Percentiles rank a stretch among this genome's conserved stretches.
phyloP scores from a whole-genome alignment of 179 eudicot species.

The Nepenthes alata region DNA sequence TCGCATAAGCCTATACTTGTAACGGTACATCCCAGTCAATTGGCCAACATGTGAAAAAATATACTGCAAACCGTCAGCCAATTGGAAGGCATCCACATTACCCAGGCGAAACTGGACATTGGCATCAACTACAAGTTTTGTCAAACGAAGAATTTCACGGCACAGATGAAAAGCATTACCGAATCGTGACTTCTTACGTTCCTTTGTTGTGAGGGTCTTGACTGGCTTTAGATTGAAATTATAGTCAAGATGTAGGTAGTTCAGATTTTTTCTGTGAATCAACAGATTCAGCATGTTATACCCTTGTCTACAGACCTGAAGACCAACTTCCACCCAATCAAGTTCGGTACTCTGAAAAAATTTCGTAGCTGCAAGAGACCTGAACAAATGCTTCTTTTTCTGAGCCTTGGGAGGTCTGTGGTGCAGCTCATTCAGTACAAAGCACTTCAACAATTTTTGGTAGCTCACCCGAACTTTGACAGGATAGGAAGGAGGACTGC shows the following conservation, averaged over 20 bases:
- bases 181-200: slow-evolving; percentile 92
- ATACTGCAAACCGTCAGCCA: slow-evolving; percentile 98
- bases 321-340: slow-evolving; percentile 99
- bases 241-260: slow-evolving; percentile 94
- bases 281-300: slow-evolving; percentile 94
- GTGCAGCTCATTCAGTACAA: slow-evolving; percentile 90
- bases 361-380: slow-evolving; percentile 91
- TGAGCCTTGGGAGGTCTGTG: slow-evolving; percentile 98
- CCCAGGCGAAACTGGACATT: slow-evolving; percentile 97
- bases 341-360: slow-evolving; percentile 95
- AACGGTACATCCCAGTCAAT: slow-evolving; percentile 94
- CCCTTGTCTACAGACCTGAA: slow-evolving; percentile 98
- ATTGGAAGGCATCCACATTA: slow-evolving; percentile 97
- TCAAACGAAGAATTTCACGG: slow-evolving; percentile 93
- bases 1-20: slow-evolving; percentile 96
- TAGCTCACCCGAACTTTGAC: slow-evolving; percentile 98
- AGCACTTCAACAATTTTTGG: slow-evolving; percentile 87
- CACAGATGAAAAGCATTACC: slow-evolving; percentile 97
- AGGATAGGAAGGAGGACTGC: slow-evolving; percentile 97
- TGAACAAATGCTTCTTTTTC: slow-evolving; percentile 91
- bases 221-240: slow-evolving; percentile 96
- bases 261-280: slow-evolving; percentile 91
- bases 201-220: slow-evolving; percentile 93
- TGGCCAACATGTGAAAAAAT: slow-evolving; percentile 98
- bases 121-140: slow-evolving; percentile 98